Percentiles rank a stretch among this genome's conserved stretches.
These are phyloP conservation scores for Xylariales sp. DNA, from an alignment of 2,329 filamentous ascomycete genomes.

Conservation along the genomic window DNA sequence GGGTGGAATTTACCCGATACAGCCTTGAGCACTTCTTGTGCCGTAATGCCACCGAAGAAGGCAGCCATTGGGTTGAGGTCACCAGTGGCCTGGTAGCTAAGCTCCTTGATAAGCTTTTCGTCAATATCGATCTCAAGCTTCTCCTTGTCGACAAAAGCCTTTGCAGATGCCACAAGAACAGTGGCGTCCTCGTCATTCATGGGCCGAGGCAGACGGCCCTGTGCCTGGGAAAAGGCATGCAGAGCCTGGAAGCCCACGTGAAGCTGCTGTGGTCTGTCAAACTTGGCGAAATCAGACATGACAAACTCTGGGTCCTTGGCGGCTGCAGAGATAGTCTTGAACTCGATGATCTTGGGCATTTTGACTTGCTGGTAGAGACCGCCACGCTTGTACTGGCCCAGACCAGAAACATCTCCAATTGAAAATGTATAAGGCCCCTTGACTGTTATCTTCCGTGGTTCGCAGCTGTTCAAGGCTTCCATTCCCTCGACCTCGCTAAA, in stretches of 20 bases:
- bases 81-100: constrained; percentile 90
- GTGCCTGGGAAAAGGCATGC: constrained; percentile 74
- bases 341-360: constrained; percentile 92
- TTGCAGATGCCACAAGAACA: constrained; percentile 71
- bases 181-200: constrained; percentile 81
- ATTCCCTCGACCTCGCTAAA: constrained; percentile 92
- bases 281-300: constrained; percentile 95
- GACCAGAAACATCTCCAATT: constrained; percentile 84
- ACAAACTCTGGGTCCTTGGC: constrained; percentile 85
- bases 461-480: constrained; percentile 77
- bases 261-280: constrained; percentile 87
- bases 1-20: constrained; percentile 97
- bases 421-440: constrained; percentile 97
- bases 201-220: constrained; percentile 73
- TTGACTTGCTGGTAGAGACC: constrained; percentile 95
- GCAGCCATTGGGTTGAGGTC: constrained; percentile 91
- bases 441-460: constrained; percentile 85
- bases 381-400: constrained; percentile 83
- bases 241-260: constrained; percentile 91
- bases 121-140: constrained; percentile 80
- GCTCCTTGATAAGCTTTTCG: constrained; percentile 86
- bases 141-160: constrained; percentile 68
- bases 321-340: constrained; percentile 74
- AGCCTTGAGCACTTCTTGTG: constrained; percentile 93
- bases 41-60: constrained; percentile 88